Base-by-base conservation (phyloP, 768 basidiomycete genomes). In the Lentinula guzmanii region DNA sequence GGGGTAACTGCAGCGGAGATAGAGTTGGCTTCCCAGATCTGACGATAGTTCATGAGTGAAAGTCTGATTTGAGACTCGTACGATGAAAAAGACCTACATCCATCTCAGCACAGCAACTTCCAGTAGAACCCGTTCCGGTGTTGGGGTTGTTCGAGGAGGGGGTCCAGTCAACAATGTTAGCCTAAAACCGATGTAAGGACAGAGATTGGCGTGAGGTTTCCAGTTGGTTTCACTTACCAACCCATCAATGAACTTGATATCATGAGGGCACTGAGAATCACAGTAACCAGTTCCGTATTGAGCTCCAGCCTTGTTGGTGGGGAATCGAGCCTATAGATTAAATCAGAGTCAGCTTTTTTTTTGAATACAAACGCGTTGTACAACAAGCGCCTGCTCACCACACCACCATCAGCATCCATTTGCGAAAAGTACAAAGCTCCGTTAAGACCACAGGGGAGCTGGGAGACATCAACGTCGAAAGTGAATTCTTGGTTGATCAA, bases 241-340 rank as follows among this genome's bases (percentile, higher is more conserved):
- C 67, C 85, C 85, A 70, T 82, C 78, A 70, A 86, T 84, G 70
- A 85, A 85, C 70, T 86, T 85, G 71, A 85, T 75, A 65, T 85
- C 84, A 35, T 75, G 71, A 15, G 84, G 85, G 74, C 84, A 86
- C 71, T 86, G 85, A 16, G 84, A 78, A 69, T 86, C 84, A 70
- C 85, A 85, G 72, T 86, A 86, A 11, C 85, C 85, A 24, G 83
- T 84, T 50, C 84, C 83, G 70, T 81, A 86, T 69, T 82, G 48
- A 63, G 77, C 74, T 59, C 76, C 77, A 52, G 84, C 83, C 76
- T 82, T 80, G 78, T 86, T 86, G 66, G 65, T 72, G 37, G 82
- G 66, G 72, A 71, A 81, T 65, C 76, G 50, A 5, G 59, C 18
- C 59, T 60, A n/a, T 21, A 11, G 24, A 3, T 28, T 4, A 3